Percentiles rank a stretch among this genome's conserved stretches.
These are phyloP conservation scores for Withania somnifera DNA, from an alignment of 305 asterid species.

Conservation along the genomic window DNA sequence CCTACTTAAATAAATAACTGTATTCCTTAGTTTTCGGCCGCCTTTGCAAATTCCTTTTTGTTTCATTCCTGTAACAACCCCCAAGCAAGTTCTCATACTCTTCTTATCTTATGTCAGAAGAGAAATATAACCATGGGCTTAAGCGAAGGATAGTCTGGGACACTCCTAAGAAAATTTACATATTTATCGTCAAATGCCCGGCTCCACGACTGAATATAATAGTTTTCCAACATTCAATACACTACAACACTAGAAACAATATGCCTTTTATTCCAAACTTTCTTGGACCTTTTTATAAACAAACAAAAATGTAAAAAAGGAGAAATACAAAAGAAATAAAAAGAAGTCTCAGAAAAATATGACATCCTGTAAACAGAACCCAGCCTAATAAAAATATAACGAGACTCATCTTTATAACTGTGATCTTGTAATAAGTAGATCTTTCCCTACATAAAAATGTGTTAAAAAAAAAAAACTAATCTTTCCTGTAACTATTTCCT, in stretches of 20 bases:
- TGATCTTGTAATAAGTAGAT: background rate
- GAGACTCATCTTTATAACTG: background rate
- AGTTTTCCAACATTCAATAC: background rate
- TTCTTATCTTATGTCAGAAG: too few species aligned
- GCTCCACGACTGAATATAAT: too few species aligned
- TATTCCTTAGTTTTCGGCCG: too few species aligned
- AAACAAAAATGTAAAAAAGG: background rate
- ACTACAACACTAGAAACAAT: background rate
- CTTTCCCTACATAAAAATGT: background rate
- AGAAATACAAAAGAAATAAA: background rate
- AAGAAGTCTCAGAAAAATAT: background rate
- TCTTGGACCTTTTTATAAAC: background rate
- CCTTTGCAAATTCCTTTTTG: too few species aligned
- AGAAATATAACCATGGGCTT: too few species aligned
- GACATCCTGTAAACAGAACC: background rate
- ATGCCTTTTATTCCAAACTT: background rate
- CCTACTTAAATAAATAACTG: too few species aligned
- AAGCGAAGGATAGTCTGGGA: too few species aligned
- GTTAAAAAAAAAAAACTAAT: background rate
- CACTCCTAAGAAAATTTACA: too few species aligned
- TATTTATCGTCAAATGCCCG: too few species aligned
- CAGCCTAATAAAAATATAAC: background rate
- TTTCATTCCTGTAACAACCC: too few species aligned
- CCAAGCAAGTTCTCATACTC: too few species aligned
- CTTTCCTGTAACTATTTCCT: constrained; percentile 2